These are phyloP conservation scores for Pestalotiopsis sp. DNA, from an alignment of 2,329 filamentous ascomycete species.

Conservation along the genomic window DNA sequence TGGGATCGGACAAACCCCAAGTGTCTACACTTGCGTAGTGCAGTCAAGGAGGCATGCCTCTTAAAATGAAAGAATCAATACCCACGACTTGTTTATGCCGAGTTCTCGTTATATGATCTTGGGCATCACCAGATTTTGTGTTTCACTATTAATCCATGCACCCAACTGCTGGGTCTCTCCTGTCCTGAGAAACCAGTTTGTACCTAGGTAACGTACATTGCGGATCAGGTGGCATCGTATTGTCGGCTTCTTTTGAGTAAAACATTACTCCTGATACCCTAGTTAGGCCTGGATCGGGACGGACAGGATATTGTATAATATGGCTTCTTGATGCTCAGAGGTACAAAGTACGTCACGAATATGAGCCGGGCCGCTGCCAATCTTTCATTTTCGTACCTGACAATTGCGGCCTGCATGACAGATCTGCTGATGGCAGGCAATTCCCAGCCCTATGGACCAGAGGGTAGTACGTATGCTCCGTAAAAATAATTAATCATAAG, in stretches of 20 bases:
- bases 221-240: too few relatives aligned
- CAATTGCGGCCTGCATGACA: not conserved
- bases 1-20: not conserved
- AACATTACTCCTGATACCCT: too few relatives aligned
- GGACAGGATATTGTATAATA: not conserved
- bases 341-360: not conserved
- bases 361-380: not conserved
- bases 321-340: not conserved
- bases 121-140: not conserved
- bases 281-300: too few relatives aligned
- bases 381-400: not conserved
- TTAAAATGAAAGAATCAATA: not conserved
- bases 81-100: not conserved
- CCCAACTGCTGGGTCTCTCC: too few relatives aligned
- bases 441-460: not conserved
- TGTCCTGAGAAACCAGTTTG: too few relatives aligned
- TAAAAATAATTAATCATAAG: not conserved
- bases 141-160: not conserved
- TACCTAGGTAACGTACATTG: too few relatives aligned
- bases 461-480: not conserved
- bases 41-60: not conserved
- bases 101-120: not conserved
- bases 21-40: not conserved
- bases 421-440: not conserved
- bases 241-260: too few relatives aligned